These are phyloP conservation scores for Dictyostelium gargantuum DNA, from an alignment of 208 protist genomes.

Conservation along the genomic window DNA sequence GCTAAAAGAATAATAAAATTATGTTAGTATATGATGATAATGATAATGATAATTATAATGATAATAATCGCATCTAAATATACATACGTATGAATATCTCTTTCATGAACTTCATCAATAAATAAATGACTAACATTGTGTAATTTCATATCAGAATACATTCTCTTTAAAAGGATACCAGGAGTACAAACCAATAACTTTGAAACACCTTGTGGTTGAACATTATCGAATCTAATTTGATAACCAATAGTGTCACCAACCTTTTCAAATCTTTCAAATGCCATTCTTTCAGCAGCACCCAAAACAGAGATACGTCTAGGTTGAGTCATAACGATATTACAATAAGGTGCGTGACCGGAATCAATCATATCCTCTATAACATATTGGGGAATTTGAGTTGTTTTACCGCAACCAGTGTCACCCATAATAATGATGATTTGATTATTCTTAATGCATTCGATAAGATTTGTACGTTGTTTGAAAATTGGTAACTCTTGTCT, in stretches of 20 bases:
- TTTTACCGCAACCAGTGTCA: constrained; percentile 84
- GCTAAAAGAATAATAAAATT: background rate
- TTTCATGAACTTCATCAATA: constrained; percentile 84
- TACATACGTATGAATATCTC: constrained; percentile 41
- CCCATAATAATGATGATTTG: constrained; percentile 87
- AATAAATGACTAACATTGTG: constrained; percentile 75
- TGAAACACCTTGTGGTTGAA: constrained; percentile 38
- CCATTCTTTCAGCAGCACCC: constrained; percentile 71
- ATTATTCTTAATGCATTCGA: constrained; percentile 85
- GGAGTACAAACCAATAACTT: constrained; percentile 78
- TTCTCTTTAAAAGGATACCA: constrained; percentile 76
- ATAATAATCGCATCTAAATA: background rate
- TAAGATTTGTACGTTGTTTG: constrained; percentile 84
- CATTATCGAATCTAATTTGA: constrained; percentile 73
- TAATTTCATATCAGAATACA: constrained; percentile 39
- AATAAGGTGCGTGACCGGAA: constrained; percentile 75
- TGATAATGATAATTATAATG: background rate
- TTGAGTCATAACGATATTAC: constrained; percentile 74
- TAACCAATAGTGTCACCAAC: constrained; percentile 69
- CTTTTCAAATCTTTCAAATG: constrained; percentile 60
- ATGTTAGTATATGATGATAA: background rate
- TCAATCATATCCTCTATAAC: constrained; percentile 54
- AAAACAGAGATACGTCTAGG: constrained; percentile 78
- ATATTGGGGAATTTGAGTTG: constrained; percentile 58
- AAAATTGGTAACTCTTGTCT: constrained; percentile 80